Conservation (phyloP, 192 early-diverging fungal genomes). For the Phlyctochytrium bullatum region DNA sequence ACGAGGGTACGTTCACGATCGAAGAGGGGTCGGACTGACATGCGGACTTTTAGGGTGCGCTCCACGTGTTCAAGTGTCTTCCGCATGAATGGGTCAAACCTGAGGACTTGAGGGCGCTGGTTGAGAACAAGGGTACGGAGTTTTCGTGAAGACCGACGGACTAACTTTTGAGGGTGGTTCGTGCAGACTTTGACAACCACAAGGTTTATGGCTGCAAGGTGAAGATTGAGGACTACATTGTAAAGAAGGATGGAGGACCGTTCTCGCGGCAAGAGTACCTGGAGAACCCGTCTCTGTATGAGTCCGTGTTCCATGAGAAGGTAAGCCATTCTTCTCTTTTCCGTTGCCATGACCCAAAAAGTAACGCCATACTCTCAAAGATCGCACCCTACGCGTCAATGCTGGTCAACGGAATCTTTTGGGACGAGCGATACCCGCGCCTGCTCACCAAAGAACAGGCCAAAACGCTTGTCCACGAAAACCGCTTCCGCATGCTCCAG, state of each 20-base stretch:
- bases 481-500: slow-evolving; percentile 71
- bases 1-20: slow-evolving; percentile 60
- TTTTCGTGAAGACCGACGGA: neutral
- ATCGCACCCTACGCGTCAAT: slow-evolving; percentile 90
- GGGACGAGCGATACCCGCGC: slow-evolving; percentile 83
- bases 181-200: slow-evolving; percentile 60
- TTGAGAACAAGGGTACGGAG: slow-evolving; percentile 29
- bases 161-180: too few species aligned
- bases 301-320: slow-evolving; percentile 77
- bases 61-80: slow-evolving; percentile 85
- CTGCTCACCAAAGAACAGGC: slow-evolving; percentile 85
- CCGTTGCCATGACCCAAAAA: too few species aligned
- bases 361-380: slow-evolving; percentile 25
- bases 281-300: slow-evolving; percentile 72
- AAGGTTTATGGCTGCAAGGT: slow-evolving; percentile 83
- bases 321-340: slow-evolving; percentile 25
- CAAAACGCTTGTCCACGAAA: slow-evolving; percentile 62
- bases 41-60: slow-evolving; percentile 59
- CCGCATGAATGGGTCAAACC: slow-evolving; percentile 86
- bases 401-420: slow-evolving; percentile 92
- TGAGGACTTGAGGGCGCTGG: slow-evolving; percentile 44
- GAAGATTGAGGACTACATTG: slow-evolving; percentile 75
- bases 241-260: slow-evolving; percentile 64
- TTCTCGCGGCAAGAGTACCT: slow-evolving; percentile 70
- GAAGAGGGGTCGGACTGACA: neutral